Evolutionary conservation across 331 rosid species (phyloP).

Genomic region (Erythrophleum ivorense): DNA sequence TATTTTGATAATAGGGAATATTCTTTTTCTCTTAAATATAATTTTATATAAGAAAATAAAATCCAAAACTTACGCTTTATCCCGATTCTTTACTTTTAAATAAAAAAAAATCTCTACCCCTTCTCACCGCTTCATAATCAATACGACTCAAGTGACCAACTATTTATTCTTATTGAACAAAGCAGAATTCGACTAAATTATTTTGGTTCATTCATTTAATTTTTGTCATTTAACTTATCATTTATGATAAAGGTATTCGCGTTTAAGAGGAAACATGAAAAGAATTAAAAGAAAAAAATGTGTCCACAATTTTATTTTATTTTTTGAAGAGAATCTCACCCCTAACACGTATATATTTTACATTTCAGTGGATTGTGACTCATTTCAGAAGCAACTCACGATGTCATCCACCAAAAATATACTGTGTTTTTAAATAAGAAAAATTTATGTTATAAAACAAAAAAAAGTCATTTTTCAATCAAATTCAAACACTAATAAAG

Average conservation of each 20-base stretch:
- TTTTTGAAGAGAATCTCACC: neutral
- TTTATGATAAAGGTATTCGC: neutral
- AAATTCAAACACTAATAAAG: neutral
- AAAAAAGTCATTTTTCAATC: too few species aligned
- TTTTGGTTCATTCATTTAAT: neutral
- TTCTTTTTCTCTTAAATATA: too few species aligned
- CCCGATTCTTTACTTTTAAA: too few species aligned
- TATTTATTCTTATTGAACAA: neutral
- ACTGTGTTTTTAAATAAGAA: neutral
- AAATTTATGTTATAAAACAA: too few species aligned
- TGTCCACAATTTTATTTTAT: neutral
- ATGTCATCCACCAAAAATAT: conserved; percentile 12
- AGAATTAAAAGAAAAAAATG: neutral
- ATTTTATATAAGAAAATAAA: too few species aligned
- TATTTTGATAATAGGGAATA: too few species aligned
- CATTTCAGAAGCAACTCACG: neutral
- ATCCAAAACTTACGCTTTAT: too few species aligned
- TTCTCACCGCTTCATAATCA: too few species aligned
- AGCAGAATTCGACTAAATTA: neutral
- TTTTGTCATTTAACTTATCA: neutral
- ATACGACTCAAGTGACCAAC: too few species aligned
- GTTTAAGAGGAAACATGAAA: neutral
- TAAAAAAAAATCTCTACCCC: too few species aligned
- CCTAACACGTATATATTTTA: neutral
- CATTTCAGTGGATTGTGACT: conserved; percentile 9